Conservation (phyloP, 495 filamentous ascomycete species). For the Hypoxylon cercidicola region DNA sequence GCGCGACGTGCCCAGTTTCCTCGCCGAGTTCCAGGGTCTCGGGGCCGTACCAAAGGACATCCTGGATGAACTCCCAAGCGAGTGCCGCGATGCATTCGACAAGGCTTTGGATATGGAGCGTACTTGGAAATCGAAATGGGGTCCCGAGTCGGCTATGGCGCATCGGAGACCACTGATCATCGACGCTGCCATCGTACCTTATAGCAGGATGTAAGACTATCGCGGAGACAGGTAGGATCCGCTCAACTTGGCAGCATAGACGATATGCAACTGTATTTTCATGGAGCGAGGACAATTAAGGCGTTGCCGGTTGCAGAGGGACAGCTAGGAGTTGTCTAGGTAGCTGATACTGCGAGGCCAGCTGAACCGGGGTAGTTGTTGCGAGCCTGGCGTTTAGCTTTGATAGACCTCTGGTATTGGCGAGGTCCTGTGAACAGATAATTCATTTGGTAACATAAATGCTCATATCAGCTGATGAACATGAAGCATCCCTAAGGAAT, state of each 20-base stretch:
- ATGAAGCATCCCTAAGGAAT: no score
- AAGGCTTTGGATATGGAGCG: slow-evolving; percentile 68
- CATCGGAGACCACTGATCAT: slow-evolving; percentile 58
- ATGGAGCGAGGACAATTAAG: slow-evolving; percentile 8
- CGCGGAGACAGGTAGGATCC: neutral
- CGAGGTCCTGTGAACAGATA: neutral
- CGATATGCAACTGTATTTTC: slow-evolving; percentile 17
- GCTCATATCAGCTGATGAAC: no score
- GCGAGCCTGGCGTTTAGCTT: neutral
- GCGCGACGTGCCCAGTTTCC: slow-evolving; percentile 53
- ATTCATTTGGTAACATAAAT: no score
- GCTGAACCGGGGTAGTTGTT: neutral
- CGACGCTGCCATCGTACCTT: slow-evolving; percentile 66
- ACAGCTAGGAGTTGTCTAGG: neutral
- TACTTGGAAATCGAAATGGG: slow-evolving; percentile 79
- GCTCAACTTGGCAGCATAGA: no score
- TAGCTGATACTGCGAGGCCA: neutral
- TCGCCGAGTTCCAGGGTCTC: slow-evolving; percentile 72
- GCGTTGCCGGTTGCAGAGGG: neutral
- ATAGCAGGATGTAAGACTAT: slow-evolving; percentile 44
- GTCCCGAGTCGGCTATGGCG: slow-evolving; percentile 64
- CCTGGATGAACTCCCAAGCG: slow-evolving; percentile 72
- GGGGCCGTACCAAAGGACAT: slow-evolving; percentile 72
- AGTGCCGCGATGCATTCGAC: slow-evolving; percentile 76
- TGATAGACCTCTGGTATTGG: neutral